Percentiles rank a stretch among this genome's conserved stretches.
Evolutionary conservation across 805 yeast species (phyloP).

Genomic region (Saccharomyces jurei): DNA sequence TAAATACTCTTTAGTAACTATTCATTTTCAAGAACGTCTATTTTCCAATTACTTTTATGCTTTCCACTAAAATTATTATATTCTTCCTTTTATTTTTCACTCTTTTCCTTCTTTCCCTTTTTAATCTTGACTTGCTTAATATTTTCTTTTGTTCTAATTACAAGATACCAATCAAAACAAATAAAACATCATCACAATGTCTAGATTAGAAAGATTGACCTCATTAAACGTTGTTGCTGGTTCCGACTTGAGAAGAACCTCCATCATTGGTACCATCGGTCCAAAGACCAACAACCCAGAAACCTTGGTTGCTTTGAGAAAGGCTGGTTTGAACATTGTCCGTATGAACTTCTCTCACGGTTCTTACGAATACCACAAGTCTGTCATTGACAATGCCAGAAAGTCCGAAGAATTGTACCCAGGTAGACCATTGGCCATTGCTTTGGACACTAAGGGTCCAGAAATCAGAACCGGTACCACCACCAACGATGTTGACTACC

Average conservation of each 20-base stretch:
- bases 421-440: constrained; percentile 97
- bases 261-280: constrained; percentile 98
- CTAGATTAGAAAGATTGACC: constrained; percentile 74
- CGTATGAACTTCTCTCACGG: constrained; percentile 99
- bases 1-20: background rate
- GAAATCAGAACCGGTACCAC: constrained; percentile 99
- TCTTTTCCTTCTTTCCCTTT: background rate
- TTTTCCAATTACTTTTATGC: background rate
- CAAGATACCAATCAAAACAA: background rate
- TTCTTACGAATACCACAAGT: constrained; percentile 93
- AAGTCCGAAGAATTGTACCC: constrained; percentile 82
- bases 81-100: background rate
- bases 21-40: background rate
- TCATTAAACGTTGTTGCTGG: constrained; percentile 73
- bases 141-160: background rate
- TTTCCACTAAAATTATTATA: background rate
- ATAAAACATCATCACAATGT: constrained; percentile 31
- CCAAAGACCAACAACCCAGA: constrained; percentile 94
- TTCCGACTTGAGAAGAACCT: constrained; percentile 79
- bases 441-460: constrained; percentile 98
- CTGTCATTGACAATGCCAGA: constrained; percentile 93
- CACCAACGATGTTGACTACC: constrained; percentile 65
- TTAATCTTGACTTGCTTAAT: background rate
- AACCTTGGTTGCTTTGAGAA: constrained; percentile 75
- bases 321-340: constrained; percentile 95